Percentiles rank a stretch among this genome's conserved stretches.
These are phyloP conservation scores for Nemania sp. DNA, from an alignment of 2,329 filamentous ascomycete genomes.

Conservation along the genomic window DNA sequence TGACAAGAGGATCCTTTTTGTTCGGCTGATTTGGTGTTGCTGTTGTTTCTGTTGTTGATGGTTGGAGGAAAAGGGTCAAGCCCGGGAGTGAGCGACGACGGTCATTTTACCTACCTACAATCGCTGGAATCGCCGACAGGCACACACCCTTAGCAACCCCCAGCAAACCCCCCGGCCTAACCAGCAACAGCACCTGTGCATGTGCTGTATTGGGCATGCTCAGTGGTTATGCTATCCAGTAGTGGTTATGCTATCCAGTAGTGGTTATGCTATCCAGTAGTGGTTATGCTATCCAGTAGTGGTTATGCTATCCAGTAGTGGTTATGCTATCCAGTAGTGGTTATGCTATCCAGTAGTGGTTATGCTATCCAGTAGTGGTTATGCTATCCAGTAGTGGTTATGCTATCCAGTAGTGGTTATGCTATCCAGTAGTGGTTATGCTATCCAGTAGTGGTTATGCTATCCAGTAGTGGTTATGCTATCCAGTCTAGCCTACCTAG, in stretches of 20 bases:
- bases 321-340: constrained; percentile 22
- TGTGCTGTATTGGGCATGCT: constrained; percentile 37
- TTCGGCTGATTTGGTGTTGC: constrained; percentile 52
- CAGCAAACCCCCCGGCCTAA: not conserved
- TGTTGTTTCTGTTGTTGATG: constrained; percentile 58
- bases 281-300: constrained; percentile 15
- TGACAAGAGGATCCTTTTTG: constrained; percentile 68
- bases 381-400: too few species aligned
- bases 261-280: too few species aligned
- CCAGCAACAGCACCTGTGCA: constrained; percentile 18
- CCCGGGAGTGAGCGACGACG: constrained; percentile 53
- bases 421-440: too few species aligned
- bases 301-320: too few species aligned
- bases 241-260: constrained; percentile 2
- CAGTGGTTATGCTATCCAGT: constrained; percentile 26
- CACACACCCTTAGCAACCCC: not conserved
- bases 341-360: too few species aligned
- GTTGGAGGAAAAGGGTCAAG: constrained; percentile 58
- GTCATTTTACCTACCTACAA: constrained; percentile 43
- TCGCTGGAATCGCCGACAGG: constrained; percentile 22
- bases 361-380: constrained; percentile 25
- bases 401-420: constrained; percentile 26
- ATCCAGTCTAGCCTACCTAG: not conserved
- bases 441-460: constrained; percentile 28
- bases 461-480: too few species aligned